Evolutionary conservation across 768 basidiomycete genomes (phyloP).

Genomic region (Boletales sp.): DNA sequence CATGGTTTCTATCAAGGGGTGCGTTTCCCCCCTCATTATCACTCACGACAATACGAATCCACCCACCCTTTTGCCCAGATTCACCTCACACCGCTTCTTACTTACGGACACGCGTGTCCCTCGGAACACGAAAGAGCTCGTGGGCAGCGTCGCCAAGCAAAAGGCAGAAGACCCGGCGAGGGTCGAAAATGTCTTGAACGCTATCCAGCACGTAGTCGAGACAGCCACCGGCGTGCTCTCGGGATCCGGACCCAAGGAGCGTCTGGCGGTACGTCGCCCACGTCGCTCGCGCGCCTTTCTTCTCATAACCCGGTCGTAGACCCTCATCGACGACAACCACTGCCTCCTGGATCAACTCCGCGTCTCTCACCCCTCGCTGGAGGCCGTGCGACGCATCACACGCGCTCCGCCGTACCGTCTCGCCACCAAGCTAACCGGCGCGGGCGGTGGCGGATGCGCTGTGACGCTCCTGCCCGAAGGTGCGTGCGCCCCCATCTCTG

Average conservation of each 20-base stretch:
- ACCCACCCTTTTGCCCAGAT: slow-evolving; percentile 44
- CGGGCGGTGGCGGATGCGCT: slow-evolving; percentile 97
- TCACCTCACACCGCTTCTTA: slow-evolving; percentile 86
- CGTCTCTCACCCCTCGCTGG: slow-evolving; percentile 88
- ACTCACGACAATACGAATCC: slow-evolving; percentile 4
- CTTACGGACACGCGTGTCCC: slow-evolving; percentile 92
- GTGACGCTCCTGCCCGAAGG: slow-evolving; percentile 94
- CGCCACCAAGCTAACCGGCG: slow-evolving; percentile 94
- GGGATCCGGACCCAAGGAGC: slow-evolving; percentile 35
- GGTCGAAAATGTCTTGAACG: slow-evolving; percentile 70
- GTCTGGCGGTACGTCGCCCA: slow-evolving; percentile 51
- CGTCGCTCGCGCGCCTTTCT: not conserved
- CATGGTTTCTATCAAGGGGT: slow-evolving; percentile 87
- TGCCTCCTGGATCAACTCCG: slow-evolving; percentile 76
- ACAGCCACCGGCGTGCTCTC: slow-evolving; percentile 74
- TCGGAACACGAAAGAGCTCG: slow-evolving; percentile 90
- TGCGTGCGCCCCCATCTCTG: slow-evolving; percentile 34
- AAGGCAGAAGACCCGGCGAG: slow-evolving; percentile 81
- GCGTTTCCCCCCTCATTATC: slow-evolving; percentile 25
- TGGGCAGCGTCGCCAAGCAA: slow-evolving; percentile 80
- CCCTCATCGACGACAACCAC: slow-evolving; percentile 88
- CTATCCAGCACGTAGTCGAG: slow-evolving; percentile 84
- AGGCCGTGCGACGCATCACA: slow-evolving; percentile 75
- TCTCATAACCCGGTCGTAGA: slow-evolving; percentile 38
- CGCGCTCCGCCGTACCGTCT: slow-evolving; percentile 59